Percentiles rank a stretch among this genome's conserved stretches.
phyloP scores from a whole-genome alignment of 345 rosid genomes.

The Populus nigra region DNA sequence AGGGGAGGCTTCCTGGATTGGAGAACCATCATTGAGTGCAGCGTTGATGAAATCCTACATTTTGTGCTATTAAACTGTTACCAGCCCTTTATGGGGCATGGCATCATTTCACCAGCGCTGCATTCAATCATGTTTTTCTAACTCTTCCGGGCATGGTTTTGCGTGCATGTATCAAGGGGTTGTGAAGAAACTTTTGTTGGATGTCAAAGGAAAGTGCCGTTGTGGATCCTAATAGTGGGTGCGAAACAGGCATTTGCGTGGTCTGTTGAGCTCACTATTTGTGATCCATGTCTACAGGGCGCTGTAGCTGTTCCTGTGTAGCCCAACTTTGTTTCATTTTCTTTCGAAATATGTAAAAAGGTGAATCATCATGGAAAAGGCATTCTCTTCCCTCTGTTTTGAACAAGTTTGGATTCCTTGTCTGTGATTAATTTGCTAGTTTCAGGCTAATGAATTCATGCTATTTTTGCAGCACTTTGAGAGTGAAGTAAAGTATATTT shows the following conservation, averaged over 20 bases:
- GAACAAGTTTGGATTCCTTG: too few relatives aligned
- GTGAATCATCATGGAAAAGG: not conserved
- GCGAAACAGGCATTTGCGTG: too few relatives aligned
- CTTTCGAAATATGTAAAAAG: not conserved
- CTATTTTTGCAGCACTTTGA: too few relatives aligned
- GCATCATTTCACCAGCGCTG: conserved; percentile 34
- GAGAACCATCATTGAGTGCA: conserved; percentile 38
- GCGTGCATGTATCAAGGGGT: not conserved
- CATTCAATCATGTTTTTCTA: conserved; percentile 41
- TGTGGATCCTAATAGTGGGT: not conserved
- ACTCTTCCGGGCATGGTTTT: conserved; percentile 8
- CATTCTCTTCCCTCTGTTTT: not conserved
- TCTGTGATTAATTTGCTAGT: not conserved
- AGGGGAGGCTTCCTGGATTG: conserved; percentile 13
- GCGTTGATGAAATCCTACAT: conserved; percentile 21
- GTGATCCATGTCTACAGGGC: too few relatives aligned
- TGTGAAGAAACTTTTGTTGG: too few relatives aligned
- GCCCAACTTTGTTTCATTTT: too few relatives aligned
- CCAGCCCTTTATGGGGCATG: not conserved
- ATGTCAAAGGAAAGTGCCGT: too few relatives aligned
- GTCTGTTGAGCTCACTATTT: too few relatives aligned
- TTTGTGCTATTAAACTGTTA: too few relatives aligned
- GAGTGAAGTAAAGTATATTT: too few relatives aligned
- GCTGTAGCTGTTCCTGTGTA: too few relatives aligned
- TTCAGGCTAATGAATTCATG: too few relatives aligned